Evolutionary conservation across 208 protist genomes (phyloP), one percentile per base, ranked within the genome.

Genomic region (Wallacemonas rigidus): DNA sequence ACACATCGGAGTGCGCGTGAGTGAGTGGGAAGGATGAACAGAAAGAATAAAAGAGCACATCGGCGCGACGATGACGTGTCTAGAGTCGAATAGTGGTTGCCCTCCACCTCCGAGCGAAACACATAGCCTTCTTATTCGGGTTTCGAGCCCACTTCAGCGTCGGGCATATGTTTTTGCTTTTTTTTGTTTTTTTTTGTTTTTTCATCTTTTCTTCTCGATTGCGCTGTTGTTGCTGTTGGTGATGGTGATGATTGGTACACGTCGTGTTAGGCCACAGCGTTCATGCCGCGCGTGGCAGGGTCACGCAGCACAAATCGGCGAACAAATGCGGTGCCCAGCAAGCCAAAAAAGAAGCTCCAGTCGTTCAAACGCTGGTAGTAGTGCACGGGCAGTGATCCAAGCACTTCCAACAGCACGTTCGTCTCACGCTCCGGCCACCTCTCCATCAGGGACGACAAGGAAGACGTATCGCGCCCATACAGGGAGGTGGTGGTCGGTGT

Each of bases 361-460:
- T 93, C 88, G 62, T 89, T 88, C 2, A 95, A 60, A 3, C 86
- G 85, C 51, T 91, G 86, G 60, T 91, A 91, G 71, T 83, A 89
- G 62, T 91, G 79, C 26, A 83, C 69, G n/a, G 86, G 81, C 12
- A 91, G 72, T 26, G 64, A 57, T 1, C 82, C 83, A 12, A 91
- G 76, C 63, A 82, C 80, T 9, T 60, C 55, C 36, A 85, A 53
- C 12, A 86, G 75, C 40, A 82, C 82, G 35, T 82, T 87, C 36
- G 43, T 11, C n/a, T 38, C 55, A 17, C 74, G 12, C 14, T 74
- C 58, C 17, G 75, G 50, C 12, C 74, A 61, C 11, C 68, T 56
- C 35, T 51, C 50, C 44, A 82, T 48, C 11, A 74, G 44, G 35
- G 12, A 41, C 38, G 69, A 15, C 75, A 61, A n/a, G 73, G 44